These are phyloP conservation scores for Saturnispora silvae DNA, from an alignment of 805 yeast genomes.

Conservation along the genomic window DNA sequence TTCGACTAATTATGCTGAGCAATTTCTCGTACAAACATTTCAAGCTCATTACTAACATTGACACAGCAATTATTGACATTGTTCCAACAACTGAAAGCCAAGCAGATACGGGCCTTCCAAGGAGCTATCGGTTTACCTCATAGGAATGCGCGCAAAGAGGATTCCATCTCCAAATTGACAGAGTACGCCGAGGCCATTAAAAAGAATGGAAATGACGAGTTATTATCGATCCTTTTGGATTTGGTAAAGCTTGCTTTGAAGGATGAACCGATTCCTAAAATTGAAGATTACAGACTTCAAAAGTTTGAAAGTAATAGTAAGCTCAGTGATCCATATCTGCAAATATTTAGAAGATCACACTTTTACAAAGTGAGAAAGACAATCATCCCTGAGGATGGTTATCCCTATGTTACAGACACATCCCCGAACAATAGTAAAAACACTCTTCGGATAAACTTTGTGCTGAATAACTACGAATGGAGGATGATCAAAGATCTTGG, in stretches of 20 bases:
- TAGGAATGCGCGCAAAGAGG: background rate
- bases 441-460: constrained; percentile 32
- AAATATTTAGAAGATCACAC: constrained; percentile 40
- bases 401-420: constrained; percentile 2
- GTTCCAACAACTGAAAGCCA: too few relatives aligned
- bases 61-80: too few relatives aligned
- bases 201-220: background rate
- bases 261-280: background rate
- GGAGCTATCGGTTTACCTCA: background rate
- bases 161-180: background rate
- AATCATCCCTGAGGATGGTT: constrained; percentile 32
- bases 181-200: background rate
- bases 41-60: too few relatives aligned
- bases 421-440: background rate
- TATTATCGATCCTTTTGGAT: background rate
- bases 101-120: background rate
- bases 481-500: constrained; percentile 25
- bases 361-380: constrained; percentile 41
- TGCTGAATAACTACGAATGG: constrained; percentile 33
- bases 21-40: too few relatives aligned
- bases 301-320: background rate
- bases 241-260: background rate
- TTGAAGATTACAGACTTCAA: background rate
- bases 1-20: too few relatives aligned
- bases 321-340: constrained; percentile 14